These are phyloP conservation scores for Leccinum boreale DNA, from an alignment of 768 basidiomycete species.

Conservation along the genomic window DNA sequence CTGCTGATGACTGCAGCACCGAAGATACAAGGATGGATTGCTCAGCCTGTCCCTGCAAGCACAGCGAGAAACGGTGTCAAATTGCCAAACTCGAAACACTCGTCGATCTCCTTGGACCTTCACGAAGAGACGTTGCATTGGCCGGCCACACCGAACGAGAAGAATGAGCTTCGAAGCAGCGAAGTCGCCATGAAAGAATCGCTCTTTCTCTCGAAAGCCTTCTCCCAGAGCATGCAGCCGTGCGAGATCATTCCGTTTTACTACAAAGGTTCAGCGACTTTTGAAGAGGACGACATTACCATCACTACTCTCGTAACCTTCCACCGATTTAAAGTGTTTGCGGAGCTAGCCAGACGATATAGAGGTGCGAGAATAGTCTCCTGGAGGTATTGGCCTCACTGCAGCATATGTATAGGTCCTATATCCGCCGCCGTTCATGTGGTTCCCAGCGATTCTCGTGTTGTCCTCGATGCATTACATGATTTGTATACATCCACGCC, in stretches of 20 bases:
- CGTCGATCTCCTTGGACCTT: not conserved
- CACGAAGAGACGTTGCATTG: constrained; percentile 22
- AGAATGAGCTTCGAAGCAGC: not conserved
- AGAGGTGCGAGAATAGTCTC: constrained; percentile 46
- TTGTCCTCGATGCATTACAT: constrained; percentile 60
- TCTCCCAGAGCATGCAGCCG: constrained; percentile 66
- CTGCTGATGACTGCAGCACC: constrained; percentile 13
- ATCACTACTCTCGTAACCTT: constrained; percentile 83
- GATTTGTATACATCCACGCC: constrained; percentile 64
- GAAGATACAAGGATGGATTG: constrained; percentile 7
- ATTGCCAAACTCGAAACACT: not conserved
- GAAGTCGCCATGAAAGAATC: constrained; percentile 41
- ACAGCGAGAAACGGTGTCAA: not conserved
- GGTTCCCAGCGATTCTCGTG: constrained; percentile 37
- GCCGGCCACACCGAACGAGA: constrained; percentile 7
- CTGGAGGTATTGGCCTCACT: not conserved
- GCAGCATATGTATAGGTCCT: constrained; percentile 50
- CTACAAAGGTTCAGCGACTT: constrained; percentile 58
- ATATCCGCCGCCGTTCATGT: constrained; percentile 84
- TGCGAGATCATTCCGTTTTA: constrained; percentile 79
- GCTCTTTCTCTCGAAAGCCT: constrained; percentile 65
- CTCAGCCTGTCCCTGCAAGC: not conserved
- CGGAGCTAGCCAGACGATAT: constrained; percentile 71
- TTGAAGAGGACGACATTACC: constrained; percentile 69
- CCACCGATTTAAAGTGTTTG: constrained; percentile 72